Evolutionary conservation across 305 asterid genomes (phyloP).

Genomic region (Solanum hybrid): DNA sequence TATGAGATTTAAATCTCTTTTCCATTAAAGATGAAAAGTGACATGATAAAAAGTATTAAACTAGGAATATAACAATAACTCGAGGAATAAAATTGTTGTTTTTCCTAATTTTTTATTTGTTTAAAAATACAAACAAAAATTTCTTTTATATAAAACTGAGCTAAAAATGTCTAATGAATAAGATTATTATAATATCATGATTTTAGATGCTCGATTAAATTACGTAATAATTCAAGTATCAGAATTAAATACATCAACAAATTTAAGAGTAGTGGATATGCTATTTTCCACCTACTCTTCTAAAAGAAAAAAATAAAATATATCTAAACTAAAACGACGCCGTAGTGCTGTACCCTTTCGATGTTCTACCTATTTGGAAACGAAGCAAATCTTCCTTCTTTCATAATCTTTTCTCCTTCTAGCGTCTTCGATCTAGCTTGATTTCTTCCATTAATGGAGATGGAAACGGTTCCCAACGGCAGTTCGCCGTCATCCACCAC

Average conservation of each 20-base stretch:
- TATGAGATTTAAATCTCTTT: background rate
- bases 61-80: background rate
- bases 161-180: no score
- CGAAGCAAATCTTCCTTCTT: background rate
- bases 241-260: background rate
- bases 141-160: no score
- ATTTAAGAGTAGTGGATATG: background rate
- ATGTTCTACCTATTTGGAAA: background rate
- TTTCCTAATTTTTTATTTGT: no score
- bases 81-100: no score
- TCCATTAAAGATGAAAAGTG: background rate
- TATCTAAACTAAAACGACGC: background rate
- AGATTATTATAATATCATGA: background rate
- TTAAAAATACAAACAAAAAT: background rate
- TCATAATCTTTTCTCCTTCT: background rate
- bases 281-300: background rate
- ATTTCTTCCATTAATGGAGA: slow-evolving; percentile 41
- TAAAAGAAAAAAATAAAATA: background rate
- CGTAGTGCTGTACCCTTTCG: background rate
- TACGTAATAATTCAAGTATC: background rate
- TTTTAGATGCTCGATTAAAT: background rate
- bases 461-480: slow-evolving; percentile 49
- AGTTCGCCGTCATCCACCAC: slow-evolving; percentile 21
- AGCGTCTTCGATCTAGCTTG: background rate
- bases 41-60: background rate